phyloP scores from a whole-genome alignment of 306 rosid species.

The Rosa chinensis region DNA sequence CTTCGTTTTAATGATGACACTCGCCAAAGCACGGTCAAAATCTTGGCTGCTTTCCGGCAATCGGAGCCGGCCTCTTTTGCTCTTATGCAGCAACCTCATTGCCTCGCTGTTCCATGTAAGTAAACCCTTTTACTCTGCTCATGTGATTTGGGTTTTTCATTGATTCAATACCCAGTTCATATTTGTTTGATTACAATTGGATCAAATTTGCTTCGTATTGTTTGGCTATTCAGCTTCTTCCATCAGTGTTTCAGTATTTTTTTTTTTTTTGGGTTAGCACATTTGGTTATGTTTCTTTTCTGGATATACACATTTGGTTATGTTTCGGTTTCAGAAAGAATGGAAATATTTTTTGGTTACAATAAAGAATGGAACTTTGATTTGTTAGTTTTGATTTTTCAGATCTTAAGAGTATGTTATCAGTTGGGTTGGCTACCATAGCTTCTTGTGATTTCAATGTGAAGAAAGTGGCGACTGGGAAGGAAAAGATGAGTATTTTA shows the following conservation, averaged over 20 bases:
- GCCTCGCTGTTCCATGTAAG: constrained; percentile 92
- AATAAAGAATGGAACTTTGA: not conserved
- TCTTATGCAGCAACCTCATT: constrained; percentile 85
- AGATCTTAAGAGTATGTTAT: constrained; percentile 92
- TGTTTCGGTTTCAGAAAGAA: not conserved
- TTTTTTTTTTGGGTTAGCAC: no score
- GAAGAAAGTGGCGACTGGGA: constrained; percentile 49
- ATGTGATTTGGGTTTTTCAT: not conserved
- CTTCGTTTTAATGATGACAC: constrained; percentile 81
- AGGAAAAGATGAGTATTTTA: constrained; percentile 58
- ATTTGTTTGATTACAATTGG: not conserved
- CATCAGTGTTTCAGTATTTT: not conserved
- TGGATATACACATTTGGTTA: no score
- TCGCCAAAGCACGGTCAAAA: constrained; percentile 83
- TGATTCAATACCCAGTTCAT: no score
- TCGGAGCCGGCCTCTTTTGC: constrained; percentile 52
- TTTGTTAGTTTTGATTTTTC: constrained; percentile 35
- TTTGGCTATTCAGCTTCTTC: no score
- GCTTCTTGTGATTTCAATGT: constrained; percentile 77
- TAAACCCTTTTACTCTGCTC: constrained; percentile 4
- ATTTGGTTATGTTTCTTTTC: not conserved
- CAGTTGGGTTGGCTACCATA: constrained; percentile 67
- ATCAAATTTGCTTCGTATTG: not conserved
- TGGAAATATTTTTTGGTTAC: not conserved
- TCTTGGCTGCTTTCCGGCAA: constrained; percentile 53